phyloP scores from a whole-genome alignment of 345 rosid species.

The Citrus trifoliata region DNA sequence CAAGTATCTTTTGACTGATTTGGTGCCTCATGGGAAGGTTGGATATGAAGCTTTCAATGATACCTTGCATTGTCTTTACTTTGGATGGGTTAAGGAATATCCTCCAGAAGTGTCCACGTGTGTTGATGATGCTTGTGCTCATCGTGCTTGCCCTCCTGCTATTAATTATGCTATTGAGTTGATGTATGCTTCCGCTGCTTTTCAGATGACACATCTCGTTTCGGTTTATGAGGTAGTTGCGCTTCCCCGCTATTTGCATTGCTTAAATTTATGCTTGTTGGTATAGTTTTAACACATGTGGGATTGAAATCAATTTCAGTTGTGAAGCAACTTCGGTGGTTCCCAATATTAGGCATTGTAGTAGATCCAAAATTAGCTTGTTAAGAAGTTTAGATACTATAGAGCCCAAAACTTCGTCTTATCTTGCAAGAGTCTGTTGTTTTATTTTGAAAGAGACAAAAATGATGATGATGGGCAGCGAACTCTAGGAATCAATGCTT shows the following conservation, averaged over 20 bases:
- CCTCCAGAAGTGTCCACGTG: slow-evolving; percentile 43
- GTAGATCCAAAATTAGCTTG: background rate
- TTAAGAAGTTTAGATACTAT: too few species aligned
- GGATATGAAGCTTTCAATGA: slow-evolving; percentile 36
- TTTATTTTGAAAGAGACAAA: too few species aligned
- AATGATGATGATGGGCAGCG: too few species aligned
- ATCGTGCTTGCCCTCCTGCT: slow-evolving; percentile 43
- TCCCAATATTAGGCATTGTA: background rate
- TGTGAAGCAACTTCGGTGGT: background rate
- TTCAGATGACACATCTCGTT: slow-evolving; percentile 32
- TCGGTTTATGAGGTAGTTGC: slow-evolving; percentile 38
- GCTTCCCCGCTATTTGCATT: background rate
- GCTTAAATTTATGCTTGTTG: too few species aligned
- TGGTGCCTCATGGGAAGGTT: slow-evolving; percentile 21
- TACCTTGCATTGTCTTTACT: slow-evolving; percentile 22
- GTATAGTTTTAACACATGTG: too few species aligned
- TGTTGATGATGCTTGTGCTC: slow-evolving; percentile 34
- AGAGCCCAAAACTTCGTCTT: too few species aligned
- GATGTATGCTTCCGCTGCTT: slow-evolving; percentile 36
- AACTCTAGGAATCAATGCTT: too few species aligned
- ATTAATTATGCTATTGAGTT: slow-evolving; percentile 36
- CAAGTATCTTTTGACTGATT: slow-evolving; percentile 25
- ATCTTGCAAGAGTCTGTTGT: too few species aligned
- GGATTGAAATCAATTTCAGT: too few species aligned
- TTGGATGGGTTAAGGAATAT: slow-evolving; percentile 27